Evolutionary conservation across 148 eudicot species (phyloP), one percentile per base, ranked within the genome.

Genomic region (Chenopodium formosanum): DNA sequence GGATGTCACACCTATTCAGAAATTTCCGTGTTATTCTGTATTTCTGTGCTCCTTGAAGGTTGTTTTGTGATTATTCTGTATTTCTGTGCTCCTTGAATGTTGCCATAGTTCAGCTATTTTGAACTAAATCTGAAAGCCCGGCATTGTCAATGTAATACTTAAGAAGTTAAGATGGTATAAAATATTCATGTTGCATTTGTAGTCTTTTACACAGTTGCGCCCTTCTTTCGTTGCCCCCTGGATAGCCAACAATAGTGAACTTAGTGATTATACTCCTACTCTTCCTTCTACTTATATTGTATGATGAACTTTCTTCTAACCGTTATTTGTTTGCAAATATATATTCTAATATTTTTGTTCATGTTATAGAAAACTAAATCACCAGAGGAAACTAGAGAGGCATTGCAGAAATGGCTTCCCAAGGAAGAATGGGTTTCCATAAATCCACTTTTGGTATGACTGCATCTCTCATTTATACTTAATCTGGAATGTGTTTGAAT

Each of bases 401-500:
- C 93, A 9, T 80, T 96, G 88, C 89, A 96, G 84, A 89, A 81
- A 70, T 96, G 99, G 99, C 97, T 96, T 81, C 97, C 98, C n/a
- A 92, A 92, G 89, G 99, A 96, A 84, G 94, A 94, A 83, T 96
- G 99, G 99, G 95, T 84, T 81, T 89, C 99, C 50, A 91, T 96
- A 58, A 94, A 96, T 86, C 98, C 98, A 62, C 99, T 96, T 76
- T 84, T 96, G 99, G 98, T 95, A 90, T 75, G 94, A 81, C 20
- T 4, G 3, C 34, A 25, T 27, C 3, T 73, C 52, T 47, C 14
- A 47, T n/a, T 50, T 9, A 0, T 17, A 65, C n/a, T 14, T 17
- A 3, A 48, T 37, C 69, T 66, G 16, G 37, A 9, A 22, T 74
- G 69, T 27, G 0, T 75, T 52, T 2, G 44, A 56, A 25, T 74